Conservation (phyloP, 371 early-diverging fungal species). For the Parasitella parasitica region DNA sequence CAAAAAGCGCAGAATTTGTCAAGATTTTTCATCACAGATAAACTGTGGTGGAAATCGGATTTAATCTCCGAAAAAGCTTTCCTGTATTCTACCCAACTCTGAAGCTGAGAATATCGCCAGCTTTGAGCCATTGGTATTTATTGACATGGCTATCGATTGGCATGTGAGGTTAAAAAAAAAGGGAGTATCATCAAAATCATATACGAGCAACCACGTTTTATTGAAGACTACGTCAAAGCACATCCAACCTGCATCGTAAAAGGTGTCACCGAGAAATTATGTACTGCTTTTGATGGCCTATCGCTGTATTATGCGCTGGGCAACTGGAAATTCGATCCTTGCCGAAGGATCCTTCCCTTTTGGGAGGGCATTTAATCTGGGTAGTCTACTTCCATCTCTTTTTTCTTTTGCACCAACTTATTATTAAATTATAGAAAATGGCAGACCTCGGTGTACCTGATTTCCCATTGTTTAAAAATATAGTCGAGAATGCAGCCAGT, state of each 20-base stretch:
- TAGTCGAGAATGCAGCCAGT: conserved; percentile 25
- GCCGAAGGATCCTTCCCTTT: too few species aligned
- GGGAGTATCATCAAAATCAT: conserved; percentile 5
- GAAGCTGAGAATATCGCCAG: too few species aligned
- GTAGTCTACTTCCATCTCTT: not conserved
- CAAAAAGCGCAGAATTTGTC: too few species aligned
- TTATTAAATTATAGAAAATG: not conserved
- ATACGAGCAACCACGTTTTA: not conserved
- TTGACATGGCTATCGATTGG: conserved; percentile 14
- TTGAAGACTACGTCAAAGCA: conserved; percentile 1
- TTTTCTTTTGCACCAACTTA: not conserved
- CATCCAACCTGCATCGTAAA: conserved; percentile 19
- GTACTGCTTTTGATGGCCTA: too few species aligned
- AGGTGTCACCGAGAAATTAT: conserved; percentile 14
- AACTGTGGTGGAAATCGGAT: too few species aligned
- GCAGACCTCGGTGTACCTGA: conserved; percentile 22
- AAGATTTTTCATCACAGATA: too few species aligned
- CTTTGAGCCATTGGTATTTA: too few species aligned
- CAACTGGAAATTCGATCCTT: too few species aligned
- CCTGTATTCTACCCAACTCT: too few species aligned
- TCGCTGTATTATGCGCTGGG: too few species aligned
- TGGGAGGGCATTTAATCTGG: not conserved
- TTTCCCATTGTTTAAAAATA: conserved; percentile 36
- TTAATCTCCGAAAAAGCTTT: too few species aligned
- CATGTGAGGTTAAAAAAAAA: conserved; percentile 17